A percentile compares a stretch with the other conserved stretches of the same genome.
phyloP scores from a whole-genome alignment of 1,284 basidiomycete genomes.

The Cryptococcus sp. region DNA sequence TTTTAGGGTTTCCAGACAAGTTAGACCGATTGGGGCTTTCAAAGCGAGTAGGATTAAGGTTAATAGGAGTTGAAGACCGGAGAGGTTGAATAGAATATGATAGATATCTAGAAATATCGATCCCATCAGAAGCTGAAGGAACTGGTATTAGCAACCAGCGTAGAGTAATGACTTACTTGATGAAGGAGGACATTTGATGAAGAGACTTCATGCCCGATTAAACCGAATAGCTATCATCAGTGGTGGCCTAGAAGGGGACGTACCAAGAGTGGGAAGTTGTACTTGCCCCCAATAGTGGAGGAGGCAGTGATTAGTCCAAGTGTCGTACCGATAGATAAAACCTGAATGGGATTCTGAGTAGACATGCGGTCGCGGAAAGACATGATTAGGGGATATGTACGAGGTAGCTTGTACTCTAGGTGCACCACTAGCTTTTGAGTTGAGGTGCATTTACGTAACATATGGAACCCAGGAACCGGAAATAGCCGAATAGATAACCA shows the following conservation, averaged over 20 bases:
- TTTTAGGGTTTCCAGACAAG: slow-evolving; percentile 23
- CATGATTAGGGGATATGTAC: slow-evolving; percentile 15
- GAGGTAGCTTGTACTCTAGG: too few species aligned
- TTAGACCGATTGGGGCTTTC: slow-evolving; percentile 37
- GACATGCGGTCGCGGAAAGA: slow-evolving; percentile 33
- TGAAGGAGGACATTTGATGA: slow-evolving; percentile 23
- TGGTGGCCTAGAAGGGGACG: slow-evolving; percentile 6
- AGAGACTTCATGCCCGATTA: slow-evolving; percentile 32
- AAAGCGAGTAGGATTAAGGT: slow-evolving; percentile 21
- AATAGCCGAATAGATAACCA: background rate
- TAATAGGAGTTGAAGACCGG: slow-evolving; percentile 19
- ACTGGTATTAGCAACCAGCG: slow-evolving; percentile 15
- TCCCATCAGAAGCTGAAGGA: slow-evolving; percentile 29
- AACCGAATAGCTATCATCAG: slow-evolving; percentile 36
- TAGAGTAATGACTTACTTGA: slow-evolving; percentile 12
- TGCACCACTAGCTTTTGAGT: background rate
- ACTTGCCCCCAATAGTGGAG: slow-evolving; percentile 13
- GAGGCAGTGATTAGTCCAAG: slow-evolving; percentile 27
- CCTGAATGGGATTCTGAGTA: slow-evolving; percentile 28
- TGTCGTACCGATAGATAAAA: slow-evolving; percentile 26
- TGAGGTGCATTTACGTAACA: background rate
- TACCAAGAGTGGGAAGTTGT: slow-evolving; percentile 43
- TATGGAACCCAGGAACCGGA: background rate
- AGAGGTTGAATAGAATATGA: slow-evolving; percentile 12
- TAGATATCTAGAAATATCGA: slow-evolving; percentile 30